Evolutionary conservation across 768 basidiomycete species (phyloP).

Genomic region (Scleroderma citrinum): DNA sequence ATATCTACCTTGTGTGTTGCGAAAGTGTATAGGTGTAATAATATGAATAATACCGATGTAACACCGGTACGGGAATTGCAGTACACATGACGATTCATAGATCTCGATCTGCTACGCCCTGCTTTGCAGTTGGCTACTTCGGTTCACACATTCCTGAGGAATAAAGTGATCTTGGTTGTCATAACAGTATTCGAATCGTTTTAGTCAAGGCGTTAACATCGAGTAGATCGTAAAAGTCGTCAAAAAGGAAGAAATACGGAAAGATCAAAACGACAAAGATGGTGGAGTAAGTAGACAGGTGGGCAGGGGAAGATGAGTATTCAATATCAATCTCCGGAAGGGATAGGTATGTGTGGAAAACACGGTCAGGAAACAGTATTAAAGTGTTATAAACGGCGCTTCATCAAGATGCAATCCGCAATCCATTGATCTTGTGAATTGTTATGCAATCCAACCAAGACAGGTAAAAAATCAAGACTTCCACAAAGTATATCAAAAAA

Average conservation of each 20-base stretch:
- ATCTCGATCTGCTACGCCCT: too few species aligned
- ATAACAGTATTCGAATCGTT: background rate
- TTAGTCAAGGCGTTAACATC: background rate
- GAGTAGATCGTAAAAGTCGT: slow-evolving; percentile 7
- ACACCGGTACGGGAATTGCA: too few species aligned
- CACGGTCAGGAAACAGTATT: background rate
- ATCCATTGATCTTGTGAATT: slow-evolving; percentile 1
- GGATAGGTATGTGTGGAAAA: slow-evolving; percentile 5
- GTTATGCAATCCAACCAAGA: background rate
- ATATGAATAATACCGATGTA: too few species aligned
- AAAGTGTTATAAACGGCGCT: slow-evolving; percentile 2
- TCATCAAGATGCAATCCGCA: slow-evolving; percentile 1
- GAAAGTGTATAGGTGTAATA: too few species aligned
- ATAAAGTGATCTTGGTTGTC: background rate
- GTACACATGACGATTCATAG: too few species aligned
- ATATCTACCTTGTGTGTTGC: too few species aligned
- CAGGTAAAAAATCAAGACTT: background rate
- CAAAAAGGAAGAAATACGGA: background rate
- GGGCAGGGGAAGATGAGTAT: slow-evolving; percentile 3
- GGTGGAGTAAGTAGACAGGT: background rate
- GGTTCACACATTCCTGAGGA: background rate
- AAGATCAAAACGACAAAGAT: slow-evolving; percentile 1
- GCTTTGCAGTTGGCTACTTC: background rate
- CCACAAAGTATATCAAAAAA: background rate
- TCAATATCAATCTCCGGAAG: slow-evolving; percentile 7